phyloP scores from a whole-genome alignment of 768 basidiomycete species.

The Lactarius hatsudake region DNA sequence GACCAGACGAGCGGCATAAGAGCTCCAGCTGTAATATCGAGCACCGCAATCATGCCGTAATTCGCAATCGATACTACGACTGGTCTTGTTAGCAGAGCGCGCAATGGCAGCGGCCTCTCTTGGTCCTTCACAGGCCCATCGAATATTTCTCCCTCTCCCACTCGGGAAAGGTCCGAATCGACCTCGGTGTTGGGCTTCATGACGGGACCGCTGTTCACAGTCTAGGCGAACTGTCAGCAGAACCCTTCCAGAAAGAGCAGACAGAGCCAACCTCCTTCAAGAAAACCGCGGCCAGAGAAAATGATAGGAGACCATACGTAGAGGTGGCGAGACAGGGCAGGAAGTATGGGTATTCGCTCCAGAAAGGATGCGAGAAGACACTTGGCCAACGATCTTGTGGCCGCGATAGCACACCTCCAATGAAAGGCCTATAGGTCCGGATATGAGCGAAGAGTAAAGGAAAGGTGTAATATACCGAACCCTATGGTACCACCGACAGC shows the following conservation, averaged over 20 bases:
- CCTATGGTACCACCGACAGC: slow-evolving; percentile 18
- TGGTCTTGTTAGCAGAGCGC: too few relatives aligned
- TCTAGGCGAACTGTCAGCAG: not conserved
- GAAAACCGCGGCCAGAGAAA: slow-evolving; percentile 4
- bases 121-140: not conserved
- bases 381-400: slow-evolving; percentile 28
- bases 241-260: not conserved
- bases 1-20: slow-evolving; percentile 48
- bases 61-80: too few relatives aligned
- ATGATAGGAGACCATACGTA: not conserved
- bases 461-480: slow-evolving; percentile 4
- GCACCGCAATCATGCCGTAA: slow-evolving; percentile 26
- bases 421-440: too few relatives aligned
- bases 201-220: not conserved
- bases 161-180: too few relatives aligned
- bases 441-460: too few relatives aligned
- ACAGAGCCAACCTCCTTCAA: slow-evolving; percentile 11
- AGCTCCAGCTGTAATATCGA: slow-evolving; percentile 40
- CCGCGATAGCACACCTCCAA: slow-evolving; percentile 29
- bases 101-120: slow-evolving; percentile 13
- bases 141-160: too few relatives aligned
- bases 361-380: slow-evolving; percentile 27
- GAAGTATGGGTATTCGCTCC: slow-evolving; percentile 31
- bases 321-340: slow-evolving; percentile 26
- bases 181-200: too few relatives aligned